Evolutionary conservation across 495 filamentous ascomycete genomes (phyloP).

Genomic region (Neurospora discreta): DNA sequence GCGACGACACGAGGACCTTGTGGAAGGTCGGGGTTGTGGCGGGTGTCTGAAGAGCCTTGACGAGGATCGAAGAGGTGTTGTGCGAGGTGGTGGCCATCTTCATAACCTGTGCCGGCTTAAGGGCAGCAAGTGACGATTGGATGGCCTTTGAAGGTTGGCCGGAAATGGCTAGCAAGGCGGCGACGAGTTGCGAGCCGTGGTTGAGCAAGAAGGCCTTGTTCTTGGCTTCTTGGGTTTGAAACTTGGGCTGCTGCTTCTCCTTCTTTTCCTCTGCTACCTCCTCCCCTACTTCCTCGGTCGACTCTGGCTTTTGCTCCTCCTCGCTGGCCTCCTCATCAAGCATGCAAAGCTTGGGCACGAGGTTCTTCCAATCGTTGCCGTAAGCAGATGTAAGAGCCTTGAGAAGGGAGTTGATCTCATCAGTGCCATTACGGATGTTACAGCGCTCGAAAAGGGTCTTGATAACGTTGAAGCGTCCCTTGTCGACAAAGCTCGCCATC

Average conservation of each 20-base stretch:
- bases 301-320: constrained; percentile 10
- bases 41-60: constrained; percentile 57
- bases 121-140: constrained; percentile 30
- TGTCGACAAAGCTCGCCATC: constrained; percentile 56
- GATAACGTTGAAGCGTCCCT: constrained; percentile 64
- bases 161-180: constrained; percentile 31
- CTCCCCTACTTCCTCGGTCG: background rate
- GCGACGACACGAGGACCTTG: constrained; percentile 28
- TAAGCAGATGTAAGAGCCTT: constrained; percentile 48
- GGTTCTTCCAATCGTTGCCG: constrained; percentile 40
- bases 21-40: constrained; percentile 43
- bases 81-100: constrained; percentile 27
- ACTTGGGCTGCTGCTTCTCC: constrained; percentile 11
- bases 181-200: constrained; percentile 33
- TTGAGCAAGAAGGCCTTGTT: constrained; percentile 31
- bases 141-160: constrained; percentile 29
- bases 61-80: constrained; percentile 48
- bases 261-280: background rate
- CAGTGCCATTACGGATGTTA: constrained; percentile 42
- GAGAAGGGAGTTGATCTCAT: constrained; percentile 50
- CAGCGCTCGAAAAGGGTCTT: constrained; percentile 77
- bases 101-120: constrained; percentile 24
- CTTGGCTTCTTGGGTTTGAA: constrained; percentile 20
- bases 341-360: constrained; percentile 48
- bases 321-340: constrained; percentile 28